These are phyloP conservation scores for Pontederia crassipes DNA, from an alignment of 176 grass and related monocot genomes.

Conservation along the genomic window DNA sequence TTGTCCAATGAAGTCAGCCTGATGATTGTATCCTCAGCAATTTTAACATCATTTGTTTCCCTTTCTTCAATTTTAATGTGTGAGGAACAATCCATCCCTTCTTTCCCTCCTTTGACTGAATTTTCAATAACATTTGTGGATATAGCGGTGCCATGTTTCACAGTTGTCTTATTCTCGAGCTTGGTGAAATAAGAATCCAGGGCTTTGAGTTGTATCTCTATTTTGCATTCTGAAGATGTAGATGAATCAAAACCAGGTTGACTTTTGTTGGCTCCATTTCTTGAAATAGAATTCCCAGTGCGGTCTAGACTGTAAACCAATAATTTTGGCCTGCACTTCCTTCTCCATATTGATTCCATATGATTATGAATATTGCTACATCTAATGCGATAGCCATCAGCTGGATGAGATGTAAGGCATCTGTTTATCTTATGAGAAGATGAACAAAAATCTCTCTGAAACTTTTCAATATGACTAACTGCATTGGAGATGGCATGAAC, in stretches of 20 bases:
- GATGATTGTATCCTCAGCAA: slow-evolving; percentile 10
- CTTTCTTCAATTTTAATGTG: slow-evolving; percentile 2
- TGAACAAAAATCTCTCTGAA: neutral
- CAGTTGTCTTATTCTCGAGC: neutral
- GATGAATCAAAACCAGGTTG: slow-evolving; percentile 8
- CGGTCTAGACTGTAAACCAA: slow-evolving; percentile 14
- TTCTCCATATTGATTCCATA: slow-evolving; percentile 5
- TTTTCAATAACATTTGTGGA: neutral
- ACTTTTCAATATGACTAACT: neutral
- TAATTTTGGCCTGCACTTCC: neutral
- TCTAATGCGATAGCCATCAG: neutral
- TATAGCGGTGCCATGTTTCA: slow-evolving; percentile 9
- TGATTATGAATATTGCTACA: neutral
- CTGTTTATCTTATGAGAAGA: slow-evolving; percentile 3
- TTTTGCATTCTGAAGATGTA: slow-evolving; percentile 4
- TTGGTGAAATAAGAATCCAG: slow-evolving; percentile 46
- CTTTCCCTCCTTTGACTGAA: neutral
- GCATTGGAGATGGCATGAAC: neutral
- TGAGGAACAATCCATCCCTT: neutral
- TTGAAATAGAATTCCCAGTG: slow-evolving; percentile 14
- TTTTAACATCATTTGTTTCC: slow-evolving; percentile 9
- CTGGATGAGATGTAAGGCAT: neutral
- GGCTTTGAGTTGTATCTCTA: slow-evolving; percentile 24
- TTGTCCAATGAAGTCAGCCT: slow-evolving; percentile 15
- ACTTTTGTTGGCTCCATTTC: slow-evolving; percentile 2